Evolutionary conservation across 345 rosid species (phyloP), one percentile per base, ranked within the genome.

Genomic region (Eucalyptus melliodora): DNA sequence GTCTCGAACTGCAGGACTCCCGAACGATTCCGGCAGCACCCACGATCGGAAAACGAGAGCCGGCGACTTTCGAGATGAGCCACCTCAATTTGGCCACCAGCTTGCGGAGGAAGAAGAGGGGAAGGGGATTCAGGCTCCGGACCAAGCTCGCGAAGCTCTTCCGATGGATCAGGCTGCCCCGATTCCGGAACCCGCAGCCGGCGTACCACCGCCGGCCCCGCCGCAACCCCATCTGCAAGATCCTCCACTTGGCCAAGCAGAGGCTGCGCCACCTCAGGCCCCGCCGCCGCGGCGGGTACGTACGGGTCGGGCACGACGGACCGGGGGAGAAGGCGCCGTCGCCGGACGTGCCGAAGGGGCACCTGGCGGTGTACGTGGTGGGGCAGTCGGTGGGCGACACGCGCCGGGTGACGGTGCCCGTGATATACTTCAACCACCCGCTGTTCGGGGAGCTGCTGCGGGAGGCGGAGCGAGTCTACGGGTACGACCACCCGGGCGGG

Each of bases 391-490:
- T 88, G 9, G 93, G 89, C 16, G 94, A 93, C 56, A 91, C 92
- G 82, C 87, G 92, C 89, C 93, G 97, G 11, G 94, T 93, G 17
- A 87, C 93, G 86, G 96, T 97, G 90, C 99, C 99, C 26, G 96
- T 96, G 72, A 93, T 97, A 7, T 96, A 95, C 89, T 94, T 97
- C 89, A 97, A 97, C 88, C 98, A 97, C 88, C 99, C 99, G 16
- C 90, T 96, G 90, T 97, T 97, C 81, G 96, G 95, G 67, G 97
- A 95, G 72, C 92, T 96, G 90, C 89, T 97, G 92, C 94, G 92
- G 91, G 95, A 95, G 91, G 89, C 97, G 86, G 98, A 97, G 95
- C 93, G 91, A 92, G 95, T 93, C 47, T 93, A 95, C 92, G 99
- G 99, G 92, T 95, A 92, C 86, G 87, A 96, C 87, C 96, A 95